These are phyloP conservation scores for Aspergillus incahuasiensis DNA, from an alignment of 495 filamentous ascomycete species.

Conservation along the genomic window DNA sequence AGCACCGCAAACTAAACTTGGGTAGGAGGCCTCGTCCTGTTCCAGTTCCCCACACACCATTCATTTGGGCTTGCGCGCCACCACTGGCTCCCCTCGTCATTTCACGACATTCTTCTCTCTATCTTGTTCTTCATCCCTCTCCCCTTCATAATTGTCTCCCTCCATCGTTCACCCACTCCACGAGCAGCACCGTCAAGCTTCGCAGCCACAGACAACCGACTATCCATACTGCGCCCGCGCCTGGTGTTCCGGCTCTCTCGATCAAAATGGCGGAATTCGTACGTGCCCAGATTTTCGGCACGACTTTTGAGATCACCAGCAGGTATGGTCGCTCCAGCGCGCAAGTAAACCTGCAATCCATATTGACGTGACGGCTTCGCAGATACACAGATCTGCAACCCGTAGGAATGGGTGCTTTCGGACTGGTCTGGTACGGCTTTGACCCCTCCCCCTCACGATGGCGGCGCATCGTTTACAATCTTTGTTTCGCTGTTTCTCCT, in stretches of 20 bases:
- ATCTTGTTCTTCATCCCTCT: not conserved
- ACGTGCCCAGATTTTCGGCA: constrained; percentile 98
- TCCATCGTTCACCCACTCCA: not conserved
- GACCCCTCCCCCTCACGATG: constrained; percentile 10
- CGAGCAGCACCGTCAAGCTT: not conserved
- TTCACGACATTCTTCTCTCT: constrained; percentile 7
- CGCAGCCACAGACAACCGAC: constrained; percentile 1
- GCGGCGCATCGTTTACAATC: constrained; percentile 5
- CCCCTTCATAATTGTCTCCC: constrained; percentile 3
- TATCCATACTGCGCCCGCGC: constrained; percentile 5
- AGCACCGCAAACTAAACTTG: constrained; percentile 14
- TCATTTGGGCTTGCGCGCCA: constrained; percentile 16
- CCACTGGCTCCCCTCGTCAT: constrained; percentile 22
- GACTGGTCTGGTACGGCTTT: constrained; percentile 81
- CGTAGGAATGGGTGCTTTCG: constrained; percentile 98
- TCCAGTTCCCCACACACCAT: constrained; percentile 27
- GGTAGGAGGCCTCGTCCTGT: not conserved
- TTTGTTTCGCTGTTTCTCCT: not conserved
- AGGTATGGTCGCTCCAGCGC: constrained; percentile 54
- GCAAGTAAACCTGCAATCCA: not conserved
- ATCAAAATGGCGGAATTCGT: constrained; percentile 93
- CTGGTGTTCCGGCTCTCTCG: constrained; percentile 15
- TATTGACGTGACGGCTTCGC: constrained; percentile 11
- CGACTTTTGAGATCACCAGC: constrained; percentile 99
- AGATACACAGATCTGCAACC: constrained; percentile 98